phyloP scores from a whole-genome alignment of 1,139 yeast genomes.

The Hyphopichia khmerensis region DNA sequence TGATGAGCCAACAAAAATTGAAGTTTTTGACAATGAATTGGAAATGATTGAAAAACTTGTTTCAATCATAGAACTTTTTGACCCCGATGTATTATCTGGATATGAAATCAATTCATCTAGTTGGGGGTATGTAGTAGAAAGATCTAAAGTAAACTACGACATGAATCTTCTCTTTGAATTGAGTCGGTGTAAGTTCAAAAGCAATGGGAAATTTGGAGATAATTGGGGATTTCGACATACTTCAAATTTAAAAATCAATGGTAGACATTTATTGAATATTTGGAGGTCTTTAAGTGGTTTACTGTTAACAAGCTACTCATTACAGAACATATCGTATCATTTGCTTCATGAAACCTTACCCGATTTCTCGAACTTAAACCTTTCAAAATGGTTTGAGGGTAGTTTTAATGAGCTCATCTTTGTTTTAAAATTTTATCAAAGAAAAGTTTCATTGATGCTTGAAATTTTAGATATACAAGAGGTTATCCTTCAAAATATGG shows the following conservation, averaged over 20 bases:
- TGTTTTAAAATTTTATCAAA: slow-evolving; percentile 52
- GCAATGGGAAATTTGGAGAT: slow-evolving; percentile 60
- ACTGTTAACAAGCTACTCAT: slow-evolving; percentile 62
- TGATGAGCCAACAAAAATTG: slow-evolving; percentile 12
- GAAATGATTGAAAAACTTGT: slow-evolving; percentile 57
- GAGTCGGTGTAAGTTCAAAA: slow-evolving; percentile 47
- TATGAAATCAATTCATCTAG: slow-evolving; percentile 78
- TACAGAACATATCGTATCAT: slow-evolving; percentile 76
- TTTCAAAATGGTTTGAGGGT: slow-evolving; percentile 52
- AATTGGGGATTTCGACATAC: slow-evolving; percentile 85
- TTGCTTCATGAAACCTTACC: slow-evolving; percentile 69
- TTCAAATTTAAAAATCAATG: slow-evolving; percentile 64
- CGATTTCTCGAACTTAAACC: slow-evolving; percentile 46
- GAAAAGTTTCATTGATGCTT: slow-evolving; percentile 46
- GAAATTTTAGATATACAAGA: slow-evolving; percentile 62
- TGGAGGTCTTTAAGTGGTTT: slow-evolving; percentile 74
- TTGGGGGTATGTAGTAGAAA: slow-evolving; percentile 86
- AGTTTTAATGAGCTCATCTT: slow-evolving; percentile 25
- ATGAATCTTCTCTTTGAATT: slow-evolving; percentile 48
- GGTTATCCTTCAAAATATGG: slow-evolving; percentile 68
- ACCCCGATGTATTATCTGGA: slow-evolving; percentile 88
- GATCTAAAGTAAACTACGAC: slow-evolving; percentile 49
- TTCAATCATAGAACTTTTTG: slow-evolving; percentile 57
- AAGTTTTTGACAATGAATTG: slow-evolving; percentile 48
- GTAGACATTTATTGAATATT: slow-evolving; percentile 78